phyloP scores from a whole-genome alignment of 495 filamentous ascomycete genomes.

The Penicillium herquei region DNA sequence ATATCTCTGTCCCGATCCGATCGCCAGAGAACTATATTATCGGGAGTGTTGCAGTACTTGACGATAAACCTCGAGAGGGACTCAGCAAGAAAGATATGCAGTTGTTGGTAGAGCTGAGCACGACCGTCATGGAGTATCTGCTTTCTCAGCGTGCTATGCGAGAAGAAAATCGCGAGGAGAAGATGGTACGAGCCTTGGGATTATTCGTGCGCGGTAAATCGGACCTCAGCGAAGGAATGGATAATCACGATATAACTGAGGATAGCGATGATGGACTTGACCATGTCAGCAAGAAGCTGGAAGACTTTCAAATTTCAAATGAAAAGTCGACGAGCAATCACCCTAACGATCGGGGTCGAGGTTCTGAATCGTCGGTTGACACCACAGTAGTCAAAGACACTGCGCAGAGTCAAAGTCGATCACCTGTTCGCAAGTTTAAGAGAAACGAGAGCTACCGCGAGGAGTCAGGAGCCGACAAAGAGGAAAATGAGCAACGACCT shows the following conservation, averaged over 20 bases:
- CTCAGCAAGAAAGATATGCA: slow-evolving; percentile 18
- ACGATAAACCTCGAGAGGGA: slow-evolving; percentile 30
- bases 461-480: neutral
- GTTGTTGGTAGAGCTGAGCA: slow-evolving; percentile 40
- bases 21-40: slow-evolving; percentile 61
- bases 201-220: slow-evolving; percentile 55
- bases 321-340: neutral
- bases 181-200: slow-evolving; percentile 55
- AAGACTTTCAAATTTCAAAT: slow-evolving; percentile 10
- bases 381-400: neutral
- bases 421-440: slow-evolving; percentile 18
- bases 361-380: neutral
- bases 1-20: slow-evolving; percentile 43
- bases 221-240: slow-evolving; percentile 22
- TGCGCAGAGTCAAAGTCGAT: slow-evolving; percentile 1
- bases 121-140: slow-evolving; percentile 56
- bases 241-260: slow-evolving; percentile 3
- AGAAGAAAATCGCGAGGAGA: slow-evolving; percentile 48
- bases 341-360: neutral
- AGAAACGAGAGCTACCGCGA: neutral
- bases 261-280: slow-evolving; percentile 3
- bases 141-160: slow-evolving; percentile 48
- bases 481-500: slow-evolving; percentile 17
- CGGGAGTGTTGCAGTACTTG: slow-evolving; percentile 60
- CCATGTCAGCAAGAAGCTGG: slow-evolving; percentile 13